phyloP scores from a whole-genome alignment of 495 filamentous ascomycete species.

The Trichoderma parareesei region DNA sequence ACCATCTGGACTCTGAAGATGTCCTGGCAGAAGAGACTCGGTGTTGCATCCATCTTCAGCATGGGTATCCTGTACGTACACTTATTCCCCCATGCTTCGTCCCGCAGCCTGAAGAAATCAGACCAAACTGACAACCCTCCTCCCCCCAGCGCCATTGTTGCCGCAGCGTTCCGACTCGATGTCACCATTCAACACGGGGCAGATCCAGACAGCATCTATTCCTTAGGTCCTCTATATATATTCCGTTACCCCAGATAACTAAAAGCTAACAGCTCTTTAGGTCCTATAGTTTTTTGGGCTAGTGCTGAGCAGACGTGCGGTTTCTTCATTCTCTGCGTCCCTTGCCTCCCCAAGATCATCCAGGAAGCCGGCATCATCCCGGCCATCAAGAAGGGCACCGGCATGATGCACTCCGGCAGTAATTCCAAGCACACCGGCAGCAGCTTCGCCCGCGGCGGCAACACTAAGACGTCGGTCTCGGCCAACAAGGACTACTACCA shows the following conservation, averaged over 20 bases:
- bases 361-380: constrained; percentile 15
- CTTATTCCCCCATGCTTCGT: background rate
- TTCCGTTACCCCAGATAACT: no score
- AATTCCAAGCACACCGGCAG: constrained; percentile 10
- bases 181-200: constrained; percentile 20
- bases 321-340: constrained; percentile 25
- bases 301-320: constrained; percentile 26
- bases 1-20: constrained; percentile 31
- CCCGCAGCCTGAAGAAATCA: no score
- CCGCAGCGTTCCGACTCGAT: constrained; percentile 25
- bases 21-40: constrained; percentile 22
- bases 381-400: constrained; percentile 14
- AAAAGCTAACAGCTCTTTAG: background rate
- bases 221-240: constrained; percentile 13
- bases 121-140: background rate
- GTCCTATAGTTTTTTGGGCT: constrained; percentile 22
- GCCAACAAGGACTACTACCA: constrained; percentile 20
- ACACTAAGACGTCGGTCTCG: constrained; percentile 11
- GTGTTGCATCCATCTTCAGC: constrained; percentile 29
- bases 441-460: constrained; percentile 8
- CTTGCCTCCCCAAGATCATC: constrained; percentile 21
- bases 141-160: constrained; percentile 21
- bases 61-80: constrained; percentile 31
- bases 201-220: constrained; percentile 20
- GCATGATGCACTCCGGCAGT: constrained; percentile 13